Evolutionary conservation across 2,329 filamentous ascomycete genomes (phyloP).

Genomic region (Colletotrichum trifolii): DNA sequence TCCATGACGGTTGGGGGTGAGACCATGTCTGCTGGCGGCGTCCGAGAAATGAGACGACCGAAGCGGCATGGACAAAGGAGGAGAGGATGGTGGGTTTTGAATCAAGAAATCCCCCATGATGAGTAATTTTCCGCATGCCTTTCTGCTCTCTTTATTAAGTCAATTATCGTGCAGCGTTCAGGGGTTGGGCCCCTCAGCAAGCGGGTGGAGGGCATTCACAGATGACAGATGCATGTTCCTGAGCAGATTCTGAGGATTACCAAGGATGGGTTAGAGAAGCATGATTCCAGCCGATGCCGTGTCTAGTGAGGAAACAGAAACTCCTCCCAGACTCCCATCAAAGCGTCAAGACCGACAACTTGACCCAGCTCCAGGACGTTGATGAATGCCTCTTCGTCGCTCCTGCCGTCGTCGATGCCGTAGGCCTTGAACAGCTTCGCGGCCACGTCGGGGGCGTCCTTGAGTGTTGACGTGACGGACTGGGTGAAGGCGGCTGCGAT

Average conservation of each 20-base stretch:
- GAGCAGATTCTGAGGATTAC: too few relatives aligned
- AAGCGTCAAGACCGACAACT: constrained; percentile 1
- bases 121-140: neutral
- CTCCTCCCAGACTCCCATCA: constrained; percentile 7
- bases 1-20: too few relatives aligned
- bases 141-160: too few relatives aligned
- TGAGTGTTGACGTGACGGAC: neutral
- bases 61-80: too few relatives aligned
- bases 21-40: neutral
- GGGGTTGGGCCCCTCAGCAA: too few relatives aligned
- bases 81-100: too few relatives aligned
- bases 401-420: neutral
- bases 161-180: neutral
- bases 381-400: constrained; percentile 5
- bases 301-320: neutral
- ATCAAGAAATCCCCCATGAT: neutral
- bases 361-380: constrained; percentile 7
- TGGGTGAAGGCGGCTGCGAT: constrained; percentile 9
- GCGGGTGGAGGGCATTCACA: too few relatives aligned
- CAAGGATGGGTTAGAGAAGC: too few relatives aligned
- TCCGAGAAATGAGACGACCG: neutral
- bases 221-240: too few relatives aligned
- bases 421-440: constrained; percentile 1
- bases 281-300: too few relatives aligned
- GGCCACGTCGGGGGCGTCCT: neutral